Percentiles rank a stretch among this genome's conserved stretches.
phyloP scores from a whole-genome alignment of 73 alveolate genomes.

The Paramecium tetraurelia region DNA sequence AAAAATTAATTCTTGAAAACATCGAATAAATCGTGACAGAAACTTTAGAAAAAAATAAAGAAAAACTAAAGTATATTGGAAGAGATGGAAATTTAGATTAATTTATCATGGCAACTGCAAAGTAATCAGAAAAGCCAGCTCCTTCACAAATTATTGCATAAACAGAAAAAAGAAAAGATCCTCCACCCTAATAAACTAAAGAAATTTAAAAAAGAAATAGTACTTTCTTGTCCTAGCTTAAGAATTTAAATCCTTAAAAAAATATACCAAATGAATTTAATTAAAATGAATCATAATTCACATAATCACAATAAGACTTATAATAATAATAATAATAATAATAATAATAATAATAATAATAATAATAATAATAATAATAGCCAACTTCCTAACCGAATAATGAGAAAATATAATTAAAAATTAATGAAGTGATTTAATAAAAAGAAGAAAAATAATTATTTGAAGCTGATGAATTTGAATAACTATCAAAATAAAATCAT shows the following conservation, averaged over 20 bases:
- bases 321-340: background rate
- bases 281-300: background rate
- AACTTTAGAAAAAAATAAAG: background rate
- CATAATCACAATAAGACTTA: background rate
- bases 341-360: background rate
- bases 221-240: background rate
- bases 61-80: background rate
- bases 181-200: background rate
- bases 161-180: background rate
- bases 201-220: conserved; percentile 3
- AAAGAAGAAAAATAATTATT: background rate
- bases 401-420: background rate
- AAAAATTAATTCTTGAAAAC: conserved; percentile 63
- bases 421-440: background rate
- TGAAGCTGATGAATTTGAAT: background rate
- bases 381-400: background rate
- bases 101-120: background rate
- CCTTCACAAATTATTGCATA: background rate
- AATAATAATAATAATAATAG: background rate
- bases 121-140: background rate
- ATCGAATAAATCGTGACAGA: conserved; percentile 29
- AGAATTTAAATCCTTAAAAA: background rate
- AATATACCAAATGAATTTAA: background rate
- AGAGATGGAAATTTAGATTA: background rate
- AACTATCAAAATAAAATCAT: background rate